Base-by-base conservation (phyloP, 2,329 filamentous ascomycete genomes). In the Tolypocladium cylindrosporum region DNA sequence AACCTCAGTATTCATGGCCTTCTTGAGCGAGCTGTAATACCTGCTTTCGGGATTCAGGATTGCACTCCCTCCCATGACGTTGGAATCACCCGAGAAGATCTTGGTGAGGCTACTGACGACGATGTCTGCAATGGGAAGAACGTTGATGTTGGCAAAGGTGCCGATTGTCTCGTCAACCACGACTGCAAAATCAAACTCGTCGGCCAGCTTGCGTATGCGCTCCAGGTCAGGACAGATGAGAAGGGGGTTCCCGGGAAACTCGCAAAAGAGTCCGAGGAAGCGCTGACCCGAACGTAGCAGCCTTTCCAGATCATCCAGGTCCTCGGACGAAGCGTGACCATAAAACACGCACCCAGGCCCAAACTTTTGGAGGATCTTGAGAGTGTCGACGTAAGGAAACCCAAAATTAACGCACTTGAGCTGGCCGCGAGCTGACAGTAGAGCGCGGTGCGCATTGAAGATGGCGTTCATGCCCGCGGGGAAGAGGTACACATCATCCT, bases 131-230 rank as follows among this genome's bases (percentile, higher is more conserved):
- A 87, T 89, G 3, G 88, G 90, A 6, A 99, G 81, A 4, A 99
- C 90, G 69, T 97, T 91, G 66, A 97, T 87, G 70, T 99, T 99
- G 68, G 95, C 86, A 70, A 97, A 96, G 58, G 94, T 99, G 65
- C 93, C 93, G 60, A 99, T 90, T 0, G 94, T 97, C 73, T 99
- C 94, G 72, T 99, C 94, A 2, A 99, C 83, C 2, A 97, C 89
- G 14, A 97, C 86, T 27, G 86, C 88, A 70, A 99, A 97, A 67
- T 89, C 88, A 72, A 91, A 96, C 62, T 83, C 79, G 68, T 96
- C 86, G 1, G 93, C 92, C 34, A 99, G 76, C 19, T 73, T 71
- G 42, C 89, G 86, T 60, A 99, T 93, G n/a, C 92, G 86, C 60
- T 77, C 75, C 24, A 99, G 81, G 71, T 99, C 87, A 0, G 93